These are phyloP conservation scores for Hirsutella minnesotensis DNA, from an alignment of 2,329 filamentous ascomycete species.

Conservation along the genomic window DNA sequence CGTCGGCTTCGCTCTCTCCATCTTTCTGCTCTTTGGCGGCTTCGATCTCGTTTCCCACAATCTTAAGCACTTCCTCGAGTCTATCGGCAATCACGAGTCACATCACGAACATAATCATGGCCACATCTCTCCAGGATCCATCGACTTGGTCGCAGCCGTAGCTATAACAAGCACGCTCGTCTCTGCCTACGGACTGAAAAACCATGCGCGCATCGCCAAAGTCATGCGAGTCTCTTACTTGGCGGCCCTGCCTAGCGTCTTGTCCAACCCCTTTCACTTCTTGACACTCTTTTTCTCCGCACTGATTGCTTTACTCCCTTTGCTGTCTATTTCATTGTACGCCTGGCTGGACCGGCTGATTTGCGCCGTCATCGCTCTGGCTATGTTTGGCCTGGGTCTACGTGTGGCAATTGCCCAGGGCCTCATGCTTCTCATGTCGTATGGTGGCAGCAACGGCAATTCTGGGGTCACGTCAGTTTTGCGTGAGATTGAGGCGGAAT, in stretches of 20 bases:
- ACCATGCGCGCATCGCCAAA: constrained; percentile 84
- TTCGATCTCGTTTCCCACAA: constrained; percentile 92
- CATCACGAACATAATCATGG: constrained; percentile 60
- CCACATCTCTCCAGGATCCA: constrained; percentile 56
- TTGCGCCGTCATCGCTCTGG: constrained; percentile 67
- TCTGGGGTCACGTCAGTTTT: constrained; percentile 60
- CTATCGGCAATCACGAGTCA: constrained; percentile 45
- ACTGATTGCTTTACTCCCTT: constrained; percentile 67
- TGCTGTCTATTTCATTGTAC: constrained; percentile 72
- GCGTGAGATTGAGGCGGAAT: constrained; percentile 72
- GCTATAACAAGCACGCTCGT: constrained; percentile 75
- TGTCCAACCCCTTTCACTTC: constrained; percentile 92
- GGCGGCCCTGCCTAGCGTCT: constrained; percentile 67
- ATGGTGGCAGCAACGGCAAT: constrained; percentile 30
- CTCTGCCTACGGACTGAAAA: constrained; percentile 76
- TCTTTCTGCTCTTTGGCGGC: constrained; percentile 94
- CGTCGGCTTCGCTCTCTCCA: constrained; percentile 89
- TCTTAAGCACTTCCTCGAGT: constrained; percentile 81
- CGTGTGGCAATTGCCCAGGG: constrained; percentile 78
- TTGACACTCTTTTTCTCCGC: constrained; percentile 80
- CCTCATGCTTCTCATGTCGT: constrained; percentile 93
- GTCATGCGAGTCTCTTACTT: constrained; percentile 81
- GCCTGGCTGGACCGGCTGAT: constrained; percentile 74
- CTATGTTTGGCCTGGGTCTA: constrained; percentile 80
- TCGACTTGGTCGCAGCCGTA: constrained; percentile 71